Evolutionary conservation across 2,329 filamentous ascomycete genomes (phyloP), one percentile per base, ranked within the genome.

Genomic region (Torrubiella hemipterigena): DNA sequence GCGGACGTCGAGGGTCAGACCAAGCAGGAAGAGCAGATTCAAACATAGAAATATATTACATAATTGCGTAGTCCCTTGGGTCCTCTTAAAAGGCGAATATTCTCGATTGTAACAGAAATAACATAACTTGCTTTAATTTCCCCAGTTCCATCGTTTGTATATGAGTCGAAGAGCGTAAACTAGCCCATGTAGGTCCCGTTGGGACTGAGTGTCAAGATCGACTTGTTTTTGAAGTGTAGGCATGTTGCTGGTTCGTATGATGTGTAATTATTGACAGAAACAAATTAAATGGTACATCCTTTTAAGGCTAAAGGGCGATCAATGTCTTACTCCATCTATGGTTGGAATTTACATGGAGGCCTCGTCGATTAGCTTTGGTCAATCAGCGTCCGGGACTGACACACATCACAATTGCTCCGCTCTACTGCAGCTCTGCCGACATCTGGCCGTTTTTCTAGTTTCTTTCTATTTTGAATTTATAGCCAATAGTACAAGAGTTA

Each of bases 1-100:
- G n/a, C n/a, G n/a, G n/a, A n/a, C n/a, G n/a, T n/a, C n/a, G n/a
- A n/a, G n/a, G n/a, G n/a, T n/a, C n/a, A n/a, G n/a, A n/a, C n/a
- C n/a, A n/a, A n/a, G 32, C 37, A 8, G 32, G 22, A 23, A 18
- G 26, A 34, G 22, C 4, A 17, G n/a, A 2, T 22, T n/a, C 20
- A 22, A 8, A 26, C 29, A 11, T 30, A 14, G 14, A 33, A 33
- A 9, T 16, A 1, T n/a, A 29, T 33, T 25, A 25, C 26, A 29
- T 30, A 25, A 21, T 4, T 17, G 26, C 21, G 16, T 11, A 10
- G 19, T 24, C 17, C 19, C 16, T n/a, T 16, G 17, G 22, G 15
- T 28, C 25, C 10, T 22, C 20, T n/a, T 8, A 8, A 22, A n/a
- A 8, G 20, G n/a, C 8, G 20, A 22, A 22, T 22, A 22, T 22